phyloP scores from a whole-genome alignment of 192 early-diverging fungal species.

The Umbelopsis vinacea region DNA sequence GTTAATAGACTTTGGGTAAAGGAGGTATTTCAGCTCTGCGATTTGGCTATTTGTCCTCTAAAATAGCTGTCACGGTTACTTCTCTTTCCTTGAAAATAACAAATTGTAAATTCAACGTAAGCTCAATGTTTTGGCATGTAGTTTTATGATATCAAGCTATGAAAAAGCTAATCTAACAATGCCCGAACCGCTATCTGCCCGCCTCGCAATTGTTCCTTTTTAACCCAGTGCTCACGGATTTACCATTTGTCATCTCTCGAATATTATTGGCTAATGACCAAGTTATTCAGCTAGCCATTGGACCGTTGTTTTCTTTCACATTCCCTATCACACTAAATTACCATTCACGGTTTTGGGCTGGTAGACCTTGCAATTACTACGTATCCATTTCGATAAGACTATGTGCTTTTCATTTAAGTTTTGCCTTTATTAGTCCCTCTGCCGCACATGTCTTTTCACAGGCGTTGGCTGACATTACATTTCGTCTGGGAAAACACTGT shows the following conservation, averaged over 20 bases:
- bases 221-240: conserved; percentile 1
- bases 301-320: neutral
- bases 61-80: neutral
- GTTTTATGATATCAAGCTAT: neutral
- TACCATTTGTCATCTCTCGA: conserved; percentile 17
- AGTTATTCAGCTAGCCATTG: neutral
- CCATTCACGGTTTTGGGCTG: neutral
- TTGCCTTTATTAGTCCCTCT: too few species aligned
- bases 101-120: neutral
- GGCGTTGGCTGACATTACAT: too few species aligned
- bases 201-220: conserved; percentile 4
- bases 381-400: too few species aligned
- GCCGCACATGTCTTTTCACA: too few species aligned
- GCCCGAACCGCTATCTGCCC: conserved; percentile 17
- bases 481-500: too few species aligned
- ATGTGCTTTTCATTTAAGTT: too few species aligned
- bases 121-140: too few species aligned
- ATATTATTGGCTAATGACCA: neutral
- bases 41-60: neutral
- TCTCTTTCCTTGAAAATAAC: neutral
- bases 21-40: neutral
- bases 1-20: neutral
- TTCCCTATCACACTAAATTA: conserved; percentile 6
- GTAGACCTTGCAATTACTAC: neutral
- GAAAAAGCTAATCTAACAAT: neutral